These are phyloP conservation scores for Croton setiger DNA, from an alignment of 441 rosid genomes.

Conservation along the genomic window DNA sequence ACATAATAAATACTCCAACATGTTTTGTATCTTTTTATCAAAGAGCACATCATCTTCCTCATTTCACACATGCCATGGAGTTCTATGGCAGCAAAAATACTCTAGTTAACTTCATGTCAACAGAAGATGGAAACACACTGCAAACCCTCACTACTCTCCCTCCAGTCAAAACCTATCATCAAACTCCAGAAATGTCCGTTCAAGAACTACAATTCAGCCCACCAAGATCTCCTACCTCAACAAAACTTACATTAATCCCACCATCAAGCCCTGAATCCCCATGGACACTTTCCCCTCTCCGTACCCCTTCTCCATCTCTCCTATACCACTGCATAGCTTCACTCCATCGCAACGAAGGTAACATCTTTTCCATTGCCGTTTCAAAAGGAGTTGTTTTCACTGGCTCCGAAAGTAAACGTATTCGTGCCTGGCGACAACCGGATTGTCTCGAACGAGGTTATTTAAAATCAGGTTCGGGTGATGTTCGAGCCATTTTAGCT, in stretches of 20 bases:
- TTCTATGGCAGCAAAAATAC: conserved; percentile 16
- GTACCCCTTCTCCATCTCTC: conserved; percentile 41
- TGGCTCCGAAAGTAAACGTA: conserved; percentile 39
- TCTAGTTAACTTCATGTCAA: conserved; percentile 26
- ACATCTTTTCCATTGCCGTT: conserved; percentile 39
- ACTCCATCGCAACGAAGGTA: conserved; percentile 45
- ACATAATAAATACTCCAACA: too few relatives aligned
- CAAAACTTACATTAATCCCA: conserved; percentile 15
- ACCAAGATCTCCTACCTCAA: conserved; percentile 25
- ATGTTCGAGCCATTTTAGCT: conserved; percentile 39
- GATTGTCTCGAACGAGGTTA: conserved; percentile 40
- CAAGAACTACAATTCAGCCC: conserved; percentile 37
- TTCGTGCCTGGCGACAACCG: conserved; percentile 47
- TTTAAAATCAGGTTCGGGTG: conserved; percentile 37
- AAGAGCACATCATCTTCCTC: background rate
- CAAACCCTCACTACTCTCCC: conserved; percentile 16
- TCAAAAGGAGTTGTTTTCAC: conserved; percentile 48
- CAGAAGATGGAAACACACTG: conserved; percentile 21
- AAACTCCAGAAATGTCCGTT: conserved; percentile 28
- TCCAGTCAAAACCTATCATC: conserved; percentile 12
- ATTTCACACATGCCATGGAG: conserved; percentile 22
- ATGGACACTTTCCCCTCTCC: conserved; percentile 49
- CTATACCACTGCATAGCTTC: conserved; percentile 52
- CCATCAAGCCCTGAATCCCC: conserved; percentile 41
- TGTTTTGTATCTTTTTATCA: too few relatives aligned